These are phyloP conservation scores for Noccaea caerulescens DNA, from an alignment of 345 rosid species.

Conservation along the genomic window DNA sequence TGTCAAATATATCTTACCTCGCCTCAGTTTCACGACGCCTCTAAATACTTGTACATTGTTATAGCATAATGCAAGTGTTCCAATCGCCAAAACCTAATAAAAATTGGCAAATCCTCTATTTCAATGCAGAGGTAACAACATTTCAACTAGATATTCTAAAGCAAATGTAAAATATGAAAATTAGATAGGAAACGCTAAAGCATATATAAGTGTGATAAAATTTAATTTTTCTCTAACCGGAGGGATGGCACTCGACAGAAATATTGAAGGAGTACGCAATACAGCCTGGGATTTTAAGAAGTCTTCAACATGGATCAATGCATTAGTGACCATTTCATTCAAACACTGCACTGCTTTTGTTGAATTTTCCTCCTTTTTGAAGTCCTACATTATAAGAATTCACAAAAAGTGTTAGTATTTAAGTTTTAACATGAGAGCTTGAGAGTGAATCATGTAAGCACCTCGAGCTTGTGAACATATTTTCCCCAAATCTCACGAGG, in stretches of 20 bases:
- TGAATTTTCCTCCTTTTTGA: slow-evolving; percentile 76
- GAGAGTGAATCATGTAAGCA: slow-evolving; percentile 42
- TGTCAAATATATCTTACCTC: slow-evolving; percentile 58
- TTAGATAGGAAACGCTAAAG: neutral
- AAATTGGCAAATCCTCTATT: too few species aligned
- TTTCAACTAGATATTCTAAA: neutral
- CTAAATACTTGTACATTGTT: slow-evolving; percentile 86
- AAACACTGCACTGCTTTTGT: slow-evolving; percentile 82
- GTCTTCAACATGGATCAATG: slow-evolving; percentile 73
- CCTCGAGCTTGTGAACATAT: slow-evolving; percentile 93
- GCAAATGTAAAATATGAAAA: neutral
- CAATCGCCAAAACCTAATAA: slow-evolving; percentile 81
- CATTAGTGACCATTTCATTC: slow-evolving; percentile 91
- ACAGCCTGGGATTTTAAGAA: slow-evolving; percentile 64
- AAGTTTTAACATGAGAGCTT: neutral
- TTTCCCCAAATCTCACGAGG: slow-evolving; percentile 90
- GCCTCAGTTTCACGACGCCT: slow-evolving; percentile 88
- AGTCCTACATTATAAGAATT: slow-evolving; percentile 54
- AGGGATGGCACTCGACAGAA: slow-evolving; percentile 84
- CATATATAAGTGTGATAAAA: too few species aligned
- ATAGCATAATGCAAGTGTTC: slow-evolving; percentile 84
- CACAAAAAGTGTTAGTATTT: neutral
- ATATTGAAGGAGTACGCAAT: slow-evolving; percentile 62
- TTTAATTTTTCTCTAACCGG: slow-evolving; percentile 48
- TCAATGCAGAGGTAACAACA: neutral